These are phyloP conservation scores for Termitomyces sp. DNA, from an alignment of 1,284 basidiomycete genomes.

Conservation along the genomic window DNA sequence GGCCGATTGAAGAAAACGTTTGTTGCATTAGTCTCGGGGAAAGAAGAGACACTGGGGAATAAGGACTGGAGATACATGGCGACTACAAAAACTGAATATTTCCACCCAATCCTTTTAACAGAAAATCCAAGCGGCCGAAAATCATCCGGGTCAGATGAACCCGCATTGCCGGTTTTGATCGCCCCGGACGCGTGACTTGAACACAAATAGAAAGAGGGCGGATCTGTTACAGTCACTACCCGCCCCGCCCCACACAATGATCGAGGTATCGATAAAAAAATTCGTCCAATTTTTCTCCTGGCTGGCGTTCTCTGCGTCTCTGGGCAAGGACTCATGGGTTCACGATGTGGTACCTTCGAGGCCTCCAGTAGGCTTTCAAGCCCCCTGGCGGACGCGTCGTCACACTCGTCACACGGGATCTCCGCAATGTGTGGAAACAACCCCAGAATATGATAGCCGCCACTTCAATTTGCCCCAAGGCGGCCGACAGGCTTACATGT, in stretches of 20 bases:
- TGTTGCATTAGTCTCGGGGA: constrained; percentile 50
- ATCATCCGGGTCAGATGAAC: not conserved
- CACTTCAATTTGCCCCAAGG: not conserved
- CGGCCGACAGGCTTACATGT: not conserved
- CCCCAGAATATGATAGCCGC: not conserved
- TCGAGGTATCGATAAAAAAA: not conserved
- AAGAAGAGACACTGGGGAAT: constrained; percentile 33
- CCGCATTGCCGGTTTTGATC: constrained; percentile 5
- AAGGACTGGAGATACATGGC: constrained; percentile 37
- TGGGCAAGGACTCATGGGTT: not conserved
- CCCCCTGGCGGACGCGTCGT: not conserved
- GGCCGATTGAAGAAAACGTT: constrained; percentile 51
- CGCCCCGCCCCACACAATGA: not conserved
- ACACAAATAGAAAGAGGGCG: not conserved
- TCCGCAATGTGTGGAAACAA: not conserved
- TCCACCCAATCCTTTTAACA: constrained; percentile 2
- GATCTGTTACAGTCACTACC: not conserved
- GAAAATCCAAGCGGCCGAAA: not conserved
- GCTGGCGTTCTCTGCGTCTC: not conserved
- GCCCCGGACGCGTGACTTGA: not conserved
- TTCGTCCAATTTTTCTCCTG: not conserved
- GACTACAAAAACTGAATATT: not conserved
- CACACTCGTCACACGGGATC: not conserved
- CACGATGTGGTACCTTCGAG: not conserved
- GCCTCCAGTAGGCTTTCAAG: too few species aligned